Evolutionary conservation across 805 yeast genomes (phyloP).

Genomic region (Pichia exigua): DNA sequence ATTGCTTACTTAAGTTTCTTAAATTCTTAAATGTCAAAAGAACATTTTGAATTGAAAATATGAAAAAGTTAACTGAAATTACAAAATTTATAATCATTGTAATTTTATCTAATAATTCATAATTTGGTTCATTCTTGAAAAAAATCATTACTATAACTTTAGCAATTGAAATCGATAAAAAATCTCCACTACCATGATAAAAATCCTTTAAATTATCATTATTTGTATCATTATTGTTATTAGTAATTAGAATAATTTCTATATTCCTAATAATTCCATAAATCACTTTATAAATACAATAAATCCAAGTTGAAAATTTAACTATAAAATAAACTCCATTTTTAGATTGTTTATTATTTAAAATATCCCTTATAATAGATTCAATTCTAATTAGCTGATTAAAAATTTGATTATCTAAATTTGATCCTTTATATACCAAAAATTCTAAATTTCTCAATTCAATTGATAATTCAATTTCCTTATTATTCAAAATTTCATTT

Average conservation of each 20-base stretch:
- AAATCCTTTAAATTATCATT: background rate
- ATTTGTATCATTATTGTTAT: background rate
- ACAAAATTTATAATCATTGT: conserved; percentile 40
- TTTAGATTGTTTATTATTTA: conserved; percentile 28
- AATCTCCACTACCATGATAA: conserved; percentile 12
- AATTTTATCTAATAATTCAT: conserved; percentile 25
- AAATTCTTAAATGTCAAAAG: conserved; percentile 51
- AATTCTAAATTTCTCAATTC: conserved; percentile 23
- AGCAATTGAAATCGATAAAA: conserved; percentile 42
- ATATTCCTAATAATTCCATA: conserved; percentile 1
- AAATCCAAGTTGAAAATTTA: conserved; percentile 30
- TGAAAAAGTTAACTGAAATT: conserved; percentile 50
- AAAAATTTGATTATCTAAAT: no score
- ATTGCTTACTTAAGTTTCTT: conserved; percentile 16
- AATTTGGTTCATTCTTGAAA: conserved; percentile 22
- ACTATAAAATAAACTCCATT: background rate
- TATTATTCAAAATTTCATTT: conserved; percentile 18
- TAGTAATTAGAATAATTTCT: background rate
- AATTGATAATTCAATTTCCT: conserved; percentile 21
- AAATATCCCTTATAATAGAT: conserved; percentile 28
- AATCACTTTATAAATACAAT: conserved; percentile 42
- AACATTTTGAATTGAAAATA: conserved; percentile 60
- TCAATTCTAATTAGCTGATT: conserved; percentile 4
- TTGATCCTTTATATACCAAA: conserved; percentile 1
- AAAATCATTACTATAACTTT: conserved; percentile 24